Evolutionary conservation across 2,329 filamentous ascomycete genomes (phyloP).

Genomic region (Fusarium subglutinans): DNA sequence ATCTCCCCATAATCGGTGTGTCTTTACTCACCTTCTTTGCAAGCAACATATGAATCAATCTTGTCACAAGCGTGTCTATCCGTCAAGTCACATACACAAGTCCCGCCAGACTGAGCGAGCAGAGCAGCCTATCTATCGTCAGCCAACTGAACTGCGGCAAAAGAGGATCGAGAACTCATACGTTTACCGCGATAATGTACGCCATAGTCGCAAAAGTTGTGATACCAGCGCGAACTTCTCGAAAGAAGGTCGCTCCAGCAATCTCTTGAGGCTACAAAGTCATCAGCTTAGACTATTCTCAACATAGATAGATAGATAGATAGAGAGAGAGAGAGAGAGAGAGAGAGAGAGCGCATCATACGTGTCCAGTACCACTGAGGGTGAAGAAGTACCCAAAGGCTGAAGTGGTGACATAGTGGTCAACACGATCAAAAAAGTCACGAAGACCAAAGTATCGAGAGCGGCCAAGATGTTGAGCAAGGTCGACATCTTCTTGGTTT

Average conservation of each 20-base stretch:
- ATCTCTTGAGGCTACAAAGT: conserved; percentile 69
- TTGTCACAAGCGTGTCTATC: conserved; percentile 59
- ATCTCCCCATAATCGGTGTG: too few species aligned
- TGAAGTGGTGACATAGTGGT: conserved; percentile 52
- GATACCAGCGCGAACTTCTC: conserved; percentile 80
- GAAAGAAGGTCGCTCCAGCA: conserved; percentile 75
- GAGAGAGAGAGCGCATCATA: conserved; percentile 50
- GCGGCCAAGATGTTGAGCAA: conserved; percentile 10
- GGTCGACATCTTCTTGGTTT: background rate
- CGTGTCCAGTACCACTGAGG: conserved; percentile 74
- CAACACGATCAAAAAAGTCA: conserved; percentile 48
- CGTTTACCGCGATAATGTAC: conserved; percentile 82
- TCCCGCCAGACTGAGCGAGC: conserved; percentile 78
- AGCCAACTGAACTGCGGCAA: background rate
- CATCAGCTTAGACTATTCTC: background rate
- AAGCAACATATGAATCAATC: conserved; percentile 54
- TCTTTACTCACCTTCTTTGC: conserved; percentile 57
- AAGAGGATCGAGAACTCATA: conserved; percentile 43
- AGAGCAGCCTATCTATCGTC: conserved; percentile 67
- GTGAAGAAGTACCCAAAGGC: conserved; percentile 70
- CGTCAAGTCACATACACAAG: conserved; percentile 70
- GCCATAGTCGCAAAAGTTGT: conserved; percentile 86
- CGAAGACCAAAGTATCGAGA: conserved; percentile 48
- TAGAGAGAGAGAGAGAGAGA: background rate
- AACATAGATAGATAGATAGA: background rate